Base-by-base conservation (phyloP, 2,329 filamentous ascomycete genomes). In the Clarireedia hainanense region DNA sequence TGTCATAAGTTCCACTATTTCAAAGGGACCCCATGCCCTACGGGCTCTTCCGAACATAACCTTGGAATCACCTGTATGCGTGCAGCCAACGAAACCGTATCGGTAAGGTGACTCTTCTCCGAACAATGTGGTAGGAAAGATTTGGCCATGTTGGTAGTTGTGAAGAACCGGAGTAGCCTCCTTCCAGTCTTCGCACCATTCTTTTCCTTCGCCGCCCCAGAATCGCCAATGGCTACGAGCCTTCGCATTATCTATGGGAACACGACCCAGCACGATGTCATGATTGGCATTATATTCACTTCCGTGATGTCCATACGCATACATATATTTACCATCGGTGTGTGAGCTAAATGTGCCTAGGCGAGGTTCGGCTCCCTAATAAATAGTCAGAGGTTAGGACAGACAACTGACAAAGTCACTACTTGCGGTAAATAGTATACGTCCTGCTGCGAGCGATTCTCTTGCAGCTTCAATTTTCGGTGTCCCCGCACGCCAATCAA, bases 51-150 rank as follows among this genome's bases (percentile, higher is more conserved):
- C 61, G 23, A 64, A 57, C 26, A 55, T 50, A 9, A 62, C 47
- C 23, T 57, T 61, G 7, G 47, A 57, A 17, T 63, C 60, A 4
- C 52, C 58, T 23, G 30, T 56, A 5, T 24, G 50, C 15, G 52
- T 60, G 23, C 58, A 58, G 9, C 63, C 63, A 17, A 64, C 49
- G 14, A 64, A 63, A 0, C 53, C 57, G 15, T 39, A 54, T 23
- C n/a, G 47, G 46, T 55, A 64, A 50, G 47, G 23, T 1, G 58
- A 58, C 9, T 24, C 20, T 10, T 39, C 34, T 20, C 60, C 61
- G 24, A 65, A 65, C 27, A 64, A 51, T 2, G 58, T 56, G 3
- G 59, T 64, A 15, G 36, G n/a, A 24, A 61, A 61, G 10, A 65
- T 57, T 27, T 60, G 58, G 3, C 63, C 61, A 36, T 64, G 62